Evolutionary conservation across 257 asterid genomes (phyloP).

Genomic region (Ligustrum vulgare): DNA sequence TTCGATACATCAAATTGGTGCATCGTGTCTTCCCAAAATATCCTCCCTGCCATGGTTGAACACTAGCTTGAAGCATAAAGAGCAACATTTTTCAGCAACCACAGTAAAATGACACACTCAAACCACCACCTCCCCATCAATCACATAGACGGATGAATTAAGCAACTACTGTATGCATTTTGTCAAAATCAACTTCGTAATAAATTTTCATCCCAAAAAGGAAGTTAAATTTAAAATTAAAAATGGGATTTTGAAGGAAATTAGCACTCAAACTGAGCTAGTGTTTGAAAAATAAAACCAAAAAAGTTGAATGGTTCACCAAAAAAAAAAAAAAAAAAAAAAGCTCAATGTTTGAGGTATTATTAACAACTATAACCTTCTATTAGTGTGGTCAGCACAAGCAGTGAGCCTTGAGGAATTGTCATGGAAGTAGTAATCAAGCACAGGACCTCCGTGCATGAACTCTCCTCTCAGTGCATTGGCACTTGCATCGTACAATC

Average conservation of each 20-base stretch:
- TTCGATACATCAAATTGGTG: too few relatives aligned
- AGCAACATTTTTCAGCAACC: too few relatives aligned
- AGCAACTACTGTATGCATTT: too few relatives aligned
- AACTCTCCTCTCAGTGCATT: too few relatives aligned
- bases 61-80: conserved; percentile 23
- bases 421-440: conserved; percentile 87
- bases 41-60: conserved; percentile 77
- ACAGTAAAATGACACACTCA: too few relatives aligned
- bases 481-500: too few relatives aligned
- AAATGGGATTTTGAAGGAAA: too few relatives aligned
- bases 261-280: not conserved
- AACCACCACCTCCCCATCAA: too few relatives aligned
- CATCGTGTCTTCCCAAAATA: conserved; percentile 71
- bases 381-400: conserved; percentile 66
- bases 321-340: not conserved
- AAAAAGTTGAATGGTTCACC: not conserved
- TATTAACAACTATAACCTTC: conserved; percentile 47
- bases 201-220: too few relatives aligned
- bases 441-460: conserved; percentile 80
- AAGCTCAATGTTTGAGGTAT: not conserved
- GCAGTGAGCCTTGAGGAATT: conserved; percentile 89
- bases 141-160: too few relatives aligned
- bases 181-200: too few relatives aligned
- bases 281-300: not conserved
- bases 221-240: too few relatives aligned